Conservation (phyloP, 2,329 filamentous ascomycete genomes). For the Fusarium clavum region DNA sequence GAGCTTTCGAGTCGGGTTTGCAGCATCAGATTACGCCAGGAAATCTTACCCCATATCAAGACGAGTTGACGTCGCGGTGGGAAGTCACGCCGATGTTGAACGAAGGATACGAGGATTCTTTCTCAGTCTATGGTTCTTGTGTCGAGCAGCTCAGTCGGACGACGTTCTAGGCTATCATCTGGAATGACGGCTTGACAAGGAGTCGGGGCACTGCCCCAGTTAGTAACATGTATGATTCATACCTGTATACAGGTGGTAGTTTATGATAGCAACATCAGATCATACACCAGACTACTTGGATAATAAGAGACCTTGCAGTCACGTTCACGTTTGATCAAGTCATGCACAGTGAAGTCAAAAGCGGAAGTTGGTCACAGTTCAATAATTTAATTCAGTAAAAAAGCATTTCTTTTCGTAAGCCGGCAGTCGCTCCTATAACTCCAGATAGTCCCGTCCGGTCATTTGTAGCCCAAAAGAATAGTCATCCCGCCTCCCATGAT, state of each 20-base stretch:
- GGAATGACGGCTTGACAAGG: not conserved
- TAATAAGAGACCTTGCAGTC: not conserved
- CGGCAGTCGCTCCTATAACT: conserved; percentile 37
- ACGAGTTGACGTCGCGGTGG: conserved; percentile 36
- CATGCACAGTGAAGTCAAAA: not conserved
- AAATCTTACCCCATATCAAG: conserved; percentile 21
- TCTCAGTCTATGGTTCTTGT: conserved; percentile 34
- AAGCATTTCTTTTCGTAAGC: conserved; percentile 31
- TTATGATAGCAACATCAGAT: not conserved
- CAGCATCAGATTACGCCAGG: not conserved
- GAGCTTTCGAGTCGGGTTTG: not conserved
- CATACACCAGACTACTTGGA: not conserved
- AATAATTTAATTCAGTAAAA: conserved; percentile 17
- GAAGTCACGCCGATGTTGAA: conserved; percentile 5
- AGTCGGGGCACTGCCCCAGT: not conserved
- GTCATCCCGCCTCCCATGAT: conserved; percentile 25
- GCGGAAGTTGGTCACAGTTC: not conserved
- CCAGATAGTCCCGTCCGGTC: conserved; percentile 27
- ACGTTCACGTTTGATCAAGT: not conserved
- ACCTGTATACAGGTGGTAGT: not conserved
- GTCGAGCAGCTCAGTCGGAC: conserved; percentile 41
- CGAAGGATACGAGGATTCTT: not conserved
- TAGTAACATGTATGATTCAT: not conserved
- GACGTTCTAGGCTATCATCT: conserved; percentile 31
- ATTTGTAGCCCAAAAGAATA: conserved; percentile 24